A percentile compares a stretch with the other conserved stretches of the same genome.
Evolutionary conservation across 2,329 filamentous ascomycete species (phyloP).

Genomic region (Aureobasidium sp.): DNA sequence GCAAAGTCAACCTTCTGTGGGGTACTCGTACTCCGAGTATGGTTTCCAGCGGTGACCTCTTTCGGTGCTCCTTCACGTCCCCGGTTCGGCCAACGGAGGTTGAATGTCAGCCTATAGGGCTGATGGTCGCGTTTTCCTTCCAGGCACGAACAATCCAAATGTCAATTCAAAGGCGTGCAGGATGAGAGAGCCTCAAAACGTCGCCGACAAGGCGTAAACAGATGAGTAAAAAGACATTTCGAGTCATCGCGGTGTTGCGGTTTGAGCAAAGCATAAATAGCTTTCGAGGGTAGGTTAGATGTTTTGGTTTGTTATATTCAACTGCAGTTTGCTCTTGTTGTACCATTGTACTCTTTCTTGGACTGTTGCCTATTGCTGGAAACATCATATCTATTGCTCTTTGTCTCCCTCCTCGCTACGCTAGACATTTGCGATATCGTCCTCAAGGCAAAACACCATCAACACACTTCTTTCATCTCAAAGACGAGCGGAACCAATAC

Average conservation of each 20-base stretch:
- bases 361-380: background rate
- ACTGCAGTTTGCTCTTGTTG: background rate
- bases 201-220: background rate
- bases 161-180: background rate
- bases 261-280: background rate
- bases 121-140: background rate
- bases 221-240: background rate
- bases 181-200: background rate
- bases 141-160: background rate
- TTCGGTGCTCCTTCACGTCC: background rate
- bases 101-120: slow-evolving; percentile 7
- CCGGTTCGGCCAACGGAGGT: background rate
- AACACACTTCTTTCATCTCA: background rate
- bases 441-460: background rate
- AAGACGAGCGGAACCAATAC: background rate
- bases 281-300: background rate
- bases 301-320: background rate
- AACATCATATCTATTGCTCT: background rate
- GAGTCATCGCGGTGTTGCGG: background rate
- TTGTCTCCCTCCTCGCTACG: no score
- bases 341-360: background rate
- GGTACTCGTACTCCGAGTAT: background rate
- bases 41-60: background rate
- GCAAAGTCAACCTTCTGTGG: background rate
- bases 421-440: no score